Evolutionary conservation across 2,329 filamentous ascomycete genomes (phyloP).

Genomic region (Fusarium tanahbumbuense): DNA sequence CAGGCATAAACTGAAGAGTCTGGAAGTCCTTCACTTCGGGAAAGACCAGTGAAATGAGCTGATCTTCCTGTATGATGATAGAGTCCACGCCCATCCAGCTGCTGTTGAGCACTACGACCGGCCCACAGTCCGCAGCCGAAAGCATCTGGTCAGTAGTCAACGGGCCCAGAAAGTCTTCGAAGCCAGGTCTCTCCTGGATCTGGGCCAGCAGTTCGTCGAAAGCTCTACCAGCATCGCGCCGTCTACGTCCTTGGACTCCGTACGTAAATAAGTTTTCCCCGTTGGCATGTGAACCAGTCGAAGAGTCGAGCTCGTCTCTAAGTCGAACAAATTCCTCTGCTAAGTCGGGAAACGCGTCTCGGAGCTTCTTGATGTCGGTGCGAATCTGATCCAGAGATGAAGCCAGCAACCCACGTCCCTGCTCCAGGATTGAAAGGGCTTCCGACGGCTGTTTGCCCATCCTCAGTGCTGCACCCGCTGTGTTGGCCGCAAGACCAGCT

Average conservation of each 20-base stretch:
- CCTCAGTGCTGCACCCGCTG: neutral
- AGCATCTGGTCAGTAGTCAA: neutral
- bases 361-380: neutral
- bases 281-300: accelerated
- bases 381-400: neutral
- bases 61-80: neutral
- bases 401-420: neutral
- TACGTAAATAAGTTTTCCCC: accelerated
- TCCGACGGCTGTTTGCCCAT: neutral
- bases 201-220: neutral
- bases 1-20: accelerated
- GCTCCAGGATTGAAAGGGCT: neutral
- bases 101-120: neutral
- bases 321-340: neutral
- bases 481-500: neutral
- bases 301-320: neutral
- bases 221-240: accelerated
- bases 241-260: accelerated
- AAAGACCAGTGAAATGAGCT: neutral
- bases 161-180: neutral
- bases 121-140: neutral
- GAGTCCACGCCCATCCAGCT: neutral
- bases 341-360: neutral
- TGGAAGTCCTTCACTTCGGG: neutral
- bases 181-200: neutral